A percentile compares a stretch with the other conserved stretches of the same genome.
Evolutionary conservation across 1,284 basidiomycete species (phyloP).

Genomic region (Cryptococcus hybrid): DNA sequence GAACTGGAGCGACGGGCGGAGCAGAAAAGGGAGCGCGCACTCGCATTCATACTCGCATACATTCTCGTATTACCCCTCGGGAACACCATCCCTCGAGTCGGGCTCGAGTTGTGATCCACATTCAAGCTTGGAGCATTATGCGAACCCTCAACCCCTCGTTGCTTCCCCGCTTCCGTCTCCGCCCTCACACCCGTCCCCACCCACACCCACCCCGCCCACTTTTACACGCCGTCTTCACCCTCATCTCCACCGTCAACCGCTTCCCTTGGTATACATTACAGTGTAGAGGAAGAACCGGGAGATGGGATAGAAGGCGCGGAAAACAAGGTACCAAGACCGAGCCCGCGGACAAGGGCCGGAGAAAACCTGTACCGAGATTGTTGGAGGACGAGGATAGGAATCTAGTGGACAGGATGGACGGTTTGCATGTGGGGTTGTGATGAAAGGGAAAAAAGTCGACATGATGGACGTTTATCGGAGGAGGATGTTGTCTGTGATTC

Average conservation of each 20-base stretch:
- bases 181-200: background rate
- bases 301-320: conserved; percentile 4
- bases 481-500: too few species aligned
- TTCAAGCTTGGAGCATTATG: conserved; percentile 7
- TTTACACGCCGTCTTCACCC: conserved; percentile 4
- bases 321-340: background rate
- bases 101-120: conserved; percentile 10
- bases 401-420: too few species aligned
- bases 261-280: conserved; percentile 2
- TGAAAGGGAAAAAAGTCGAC: too few species aligned
- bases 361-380: conserved; percentile 21
- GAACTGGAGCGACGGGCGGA: too few species aligned
- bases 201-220: background rate
- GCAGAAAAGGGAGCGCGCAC: too few species aligned
- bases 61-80: too few species aligned
- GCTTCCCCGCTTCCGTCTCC: conserved; percentile 1
- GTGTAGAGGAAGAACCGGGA: background rate
- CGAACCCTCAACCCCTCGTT: background rate
- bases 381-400: conserved; percentile 1
- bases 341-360: conserved; percentile 6
- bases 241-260: background rate
- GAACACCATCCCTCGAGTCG: background rate
- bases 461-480: too few species aligned
- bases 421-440: too few species aligned
- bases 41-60: too few species aligned